Base-by-base conservation (phyloP, 2,329 filamentous ascomycete genomes). In the Calycina marina region DNA sequence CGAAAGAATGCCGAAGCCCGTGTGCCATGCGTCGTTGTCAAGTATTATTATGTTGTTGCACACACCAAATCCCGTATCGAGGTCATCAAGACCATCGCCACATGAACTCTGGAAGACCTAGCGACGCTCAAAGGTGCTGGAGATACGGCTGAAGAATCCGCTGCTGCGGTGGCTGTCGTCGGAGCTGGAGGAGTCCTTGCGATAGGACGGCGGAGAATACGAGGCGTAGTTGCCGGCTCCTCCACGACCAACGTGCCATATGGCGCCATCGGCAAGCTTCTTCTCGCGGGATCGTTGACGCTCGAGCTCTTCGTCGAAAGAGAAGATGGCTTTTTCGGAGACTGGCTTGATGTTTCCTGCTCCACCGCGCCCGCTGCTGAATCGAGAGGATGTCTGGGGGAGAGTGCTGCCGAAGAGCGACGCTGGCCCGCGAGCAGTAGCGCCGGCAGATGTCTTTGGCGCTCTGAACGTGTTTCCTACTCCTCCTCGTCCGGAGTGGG, bases 301-400 rank as follows among this genome's bases (percentile, higher is more conserved):
- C 6, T 43, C 42, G 9, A 53, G 41, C 26, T 52, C 50, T 18
- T 52, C 50, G 24, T 52, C 49, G 34, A 53, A 52, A 12, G 45
- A 48, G 40, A 52, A 52, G 11, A 47, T 41, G 9, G 49, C 37
- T 14, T 41, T 44, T 32, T 53, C 47, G 6, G 39, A 38, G 6
- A 20, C 38, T 10, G 35, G 28, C 32, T 43, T 45, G 26, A 52
- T 49, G 40, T 53, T 53, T n/a, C 50, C 50, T 11, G 48, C 50
- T 15, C 50, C 50, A 4, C 50, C 50, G 12, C 50, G 43, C 9
- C 50, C 50, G 12, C 39, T 37, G 38, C 32, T 41, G 40, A 51
- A 53, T 32, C 41, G 45, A 25, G 36, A 35, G 29, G 32, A 43
- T 30, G 40, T 39, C 28, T 42, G 29, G n/a, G 49, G 48, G 9